A percentile compares a stretch with the other conserved stretches of the same genome.
Conservation (phyloP, 164 flowering plant genomes). For the Aristolochia californica region DNA sequence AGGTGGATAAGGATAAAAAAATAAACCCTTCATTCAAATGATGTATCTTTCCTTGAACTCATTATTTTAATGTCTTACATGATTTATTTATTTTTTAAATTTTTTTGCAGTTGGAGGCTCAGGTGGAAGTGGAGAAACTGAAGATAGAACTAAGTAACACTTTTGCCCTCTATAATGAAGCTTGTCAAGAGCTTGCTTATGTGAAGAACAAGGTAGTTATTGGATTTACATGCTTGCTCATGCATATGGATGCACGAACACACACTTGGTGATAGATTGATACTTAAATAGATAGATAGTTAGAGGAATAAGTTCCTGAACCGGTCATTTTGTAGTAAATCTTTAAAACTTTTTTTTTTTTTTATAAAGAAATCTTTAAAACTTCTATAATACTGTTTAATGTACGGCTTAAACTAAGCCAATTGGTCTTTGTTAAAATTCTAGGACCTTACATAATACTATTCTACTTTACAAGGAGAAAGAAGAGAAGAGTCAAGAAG, state of each 20-base stretch:
- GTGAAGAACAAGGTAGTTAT: conserved; percentile 46
- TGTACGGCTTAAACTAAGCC: too few relatives aligned
- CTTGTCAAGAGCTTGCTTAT: conserved; percentile 59
- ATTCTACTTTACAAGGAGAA: too few relatives aligned
- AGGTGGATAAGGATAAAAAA: background rate
- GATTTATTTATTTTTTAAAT: background rate
- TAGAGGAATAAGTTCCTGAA: background rate
- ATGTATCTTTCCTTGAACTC: background rate
- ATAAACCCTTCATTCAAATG: background rate
- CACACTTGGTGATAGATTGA: background rate
- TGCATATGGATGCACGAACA: background rate
- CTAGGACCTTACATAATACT: too few relatives aligned
- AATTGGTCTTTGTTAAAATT: too few relatives aligned
- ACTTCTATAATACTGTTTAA: too few relatives aligned
- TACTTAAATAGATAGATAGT: background rate
- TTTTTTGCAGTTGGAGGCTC: conserved; percentile 30
- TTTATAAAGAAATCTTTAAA: too few relatives aligned
- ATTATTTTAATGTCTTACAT: background rate
- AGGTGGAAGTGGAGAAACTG: conserved; percentile 43
- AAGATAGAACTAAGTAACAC: conserved; percentile 43
- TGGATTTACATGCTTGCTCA: background rate
- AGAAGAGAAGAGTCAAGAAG: too few relatives aligned
- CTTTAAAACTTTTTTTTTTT: background rate
- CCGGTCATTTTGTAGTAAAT: background rate
- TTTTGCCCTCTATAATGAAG: conserved; percentile 43